Conservation (phyloP, 1,284 basidiomycete genomes). For the Paramarasmius palmivorus region DNA sequence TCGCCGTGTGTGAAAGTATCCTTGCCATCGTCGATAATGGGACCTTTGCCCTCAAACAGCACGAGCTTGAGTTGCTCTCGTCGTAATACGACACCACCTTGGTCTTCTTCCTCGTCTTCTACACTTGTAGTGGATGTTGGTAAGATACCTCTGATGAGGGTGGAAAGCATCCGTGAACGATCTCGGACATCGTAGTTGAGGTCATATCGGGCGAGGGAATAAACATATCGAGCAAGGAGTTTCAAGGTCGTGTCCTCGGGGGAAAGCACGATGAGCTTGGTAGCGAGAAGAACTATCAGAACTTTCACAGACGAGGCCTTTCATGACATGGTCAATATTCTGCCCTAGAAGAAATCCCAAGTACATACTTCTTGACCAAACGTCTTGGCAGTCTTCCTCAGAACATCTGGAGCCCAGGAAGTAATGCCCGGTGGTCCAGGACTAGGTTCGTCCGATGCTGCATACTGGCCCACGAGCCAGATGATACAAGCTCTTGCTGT, state of each 20-base stretch:
- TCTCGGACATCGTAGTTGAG: slow-evolving; percentile 86
- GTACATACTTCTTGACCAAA: slow-evolving; percentile 68
- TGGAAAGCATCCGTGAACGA: slow-evolving; percentile 77
- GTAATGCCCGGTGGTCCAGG: slow-evolving; percentile 36
- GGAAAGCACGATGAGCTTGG: slow-evolving; percentile 78
- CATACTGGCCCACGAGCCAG: slow-evolving; percentile 90
- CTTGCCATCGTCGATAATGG: slow-evolving; percentile 39
- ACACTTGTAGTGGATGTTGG: slow-evolving; percentile 38
- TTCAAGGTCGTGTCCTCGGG: slow-evolving; percentile 52
- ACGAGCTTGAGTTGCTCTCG: slow-evolving; percentile 81
- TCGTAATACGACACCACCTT: slow-evolving; percentile 75
- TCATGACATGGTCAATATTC: background rate
- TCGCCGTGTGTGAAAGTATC: slow-evolving; percentile 33
- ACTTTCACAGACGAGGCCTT: slow-evolving; percentile 74
- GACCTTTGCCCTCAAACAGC: slow-evolving; percentile 73
- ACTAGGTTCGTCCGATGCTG: slow-evolving; percentile 36
- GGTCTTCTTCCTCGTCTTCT: slow-evolving; percentile 40
- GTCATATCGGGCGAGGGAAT: slow-evolving; percentile 88
- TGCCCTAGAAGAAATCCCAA: background rate
- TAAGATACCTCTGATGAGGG: slow-evolving; percentile 63
- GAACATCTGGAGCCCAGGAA: slow-evolving; percentile 85
- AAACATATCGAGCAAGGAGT: slow-evolving; percentile 70
- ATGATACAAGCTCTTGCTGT: slow-evolving; percentile 83
- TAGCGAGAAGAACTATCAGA: slow-evolving; percentile 79
- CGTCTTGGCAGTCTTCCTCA: slow-evolving; percentile 73